Conservation (phyloP, 208 protist species). For the Crithidia fasciculata region DNA sequence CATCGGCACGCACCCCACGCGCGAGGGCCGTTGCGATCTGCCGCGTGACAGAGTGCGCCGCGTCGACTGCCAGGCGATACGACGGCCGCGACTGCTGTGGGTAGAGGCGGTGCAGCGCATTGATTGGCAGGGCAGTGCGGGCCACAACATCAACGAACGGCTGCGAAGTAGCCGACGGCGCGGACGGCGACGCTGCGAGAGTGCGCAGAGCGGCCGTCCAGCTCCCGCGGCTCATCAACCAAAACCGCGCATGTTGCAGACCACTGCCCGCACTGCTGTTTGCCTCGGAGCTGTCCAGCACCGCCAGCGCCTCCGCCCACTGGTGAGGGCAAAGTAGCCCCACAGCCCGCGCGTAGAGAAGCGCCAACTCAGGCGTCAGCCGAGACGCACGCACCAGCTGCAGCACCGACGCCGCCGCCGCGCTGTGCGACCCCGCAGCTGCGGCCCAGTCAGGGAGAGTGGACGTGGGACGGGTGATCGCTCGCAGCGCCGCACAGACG, state of each 20-base stretch:
- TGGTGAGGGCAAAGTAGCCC: constrained; percentile 50
- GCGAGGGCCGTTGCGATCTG: constrained; percentile 53
- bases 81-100: constrained; percentile 21
- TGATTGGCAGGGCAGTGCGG: constrained; percentile 34
- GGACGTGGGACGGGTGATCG: not conserved
- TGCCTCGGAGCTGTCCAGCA: constrained; percentile 16
- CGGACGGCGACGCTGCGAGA: not conserved
- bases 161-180: not conserved
- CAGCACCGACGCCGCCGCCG: constrained; percentile 6
- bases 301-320: constrained; percentile 49
- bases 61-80: not conserved
- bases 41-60: constrained; percentile 15
- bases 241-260: constrained; percentile 11
- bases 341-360: constrained; percentile 53
- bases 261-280: not conserved
- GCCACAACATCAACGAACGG: constrained; percentile 45
- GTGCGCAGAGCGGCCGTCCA: constrained; percentile 45
- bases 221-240: constrained; percentile 57
- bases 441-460: not conserved
- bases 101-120: constrained; percentile 22
- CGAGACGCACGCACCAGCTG: constrained; percentile 28
- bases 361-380: constrained; percentile 48
- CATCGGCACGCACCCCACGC: constrained; percentile 53
- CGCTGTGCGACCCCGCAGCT: too few species aligned
- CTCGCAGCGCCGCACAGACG: constrained; percentile 29